phyloP scores from a whole-genome alignment of 1,139 yeast species.

The Candida frijolesensis region DNA sequence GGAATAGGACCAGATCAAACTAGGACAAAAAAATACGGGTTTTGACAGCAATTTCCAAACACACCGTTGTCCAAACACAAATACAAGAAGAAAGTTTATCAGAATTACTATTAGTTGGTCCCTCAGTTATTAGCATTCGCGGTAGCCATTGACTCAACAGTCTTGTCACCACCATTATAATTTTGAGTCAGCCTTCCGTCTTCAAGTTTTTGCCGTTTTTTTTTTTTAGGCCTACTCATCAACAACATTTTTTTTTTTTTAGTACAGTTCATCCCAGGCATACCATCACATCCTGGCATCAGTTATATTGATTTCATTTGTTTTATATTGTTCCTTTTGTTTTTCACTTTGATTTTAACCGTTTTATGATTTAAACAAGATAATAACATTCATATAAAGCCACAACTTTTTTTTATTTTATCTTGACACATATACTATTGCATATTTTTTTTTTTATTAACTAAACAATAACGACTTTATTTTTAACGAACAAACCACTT shows the following conservation, averaged over 20 bases:
- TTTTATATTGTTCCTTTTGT: neutral
- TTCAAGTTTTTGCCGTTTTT: neutral
- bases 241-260: neutral
- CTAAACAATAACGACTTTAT: constrained; percentile 1
- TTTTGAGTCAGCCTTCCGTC: neutral
- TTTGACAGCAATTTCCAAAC: constrained; percentile 1
- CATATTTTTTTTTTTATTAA: neutral
- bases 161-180: neutral
- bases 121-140: too few relatives aligned
- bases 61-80: neutral
- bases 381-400: neutral
- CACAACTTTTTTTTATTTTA: neutral
- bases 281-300: neutral
- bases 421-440: neutral
- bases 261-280: neutral
- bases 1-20: constrained; percentile 1
- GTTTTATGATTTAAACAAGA: neutral
- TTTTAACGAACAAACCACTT: neutral
- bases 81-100: too few relatives aligned
- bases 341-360: neutral
- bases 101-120: too few relatives aligned
- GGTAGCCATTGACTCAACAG: neutral
- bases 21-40: neutral
- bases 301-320: neutral
- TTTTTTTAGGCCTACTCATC: constrained; percentile 5